Percentiles rank a stretch among this genome's conserved stretches.
phyloP scores from a whole-genome alignment of 1,139 yeast genomes.

The Nakaseomyces delphensis region DNA sequence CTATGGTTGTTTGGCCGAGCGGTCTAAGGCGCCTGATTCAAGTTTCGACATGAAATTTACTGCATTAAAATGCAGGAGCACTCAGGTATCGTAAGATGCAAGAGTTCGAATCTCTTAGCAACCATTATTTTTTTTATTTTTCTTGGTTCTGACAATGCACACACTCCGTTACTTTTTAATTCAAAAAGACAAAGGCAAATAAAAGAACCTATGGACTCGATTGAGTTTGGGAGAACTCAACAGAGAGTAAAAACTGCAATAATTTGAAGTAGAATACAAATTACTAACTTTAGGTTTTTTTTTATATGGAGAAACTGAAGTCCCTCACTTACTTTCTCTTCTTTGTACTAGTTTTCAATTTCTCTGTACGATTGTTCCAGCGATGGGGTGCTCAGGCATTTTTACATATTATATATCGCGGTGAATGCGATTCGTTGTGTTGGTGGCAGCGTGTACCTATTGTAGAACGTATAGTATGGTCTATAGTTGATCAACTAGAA shows the following conservation, averaged over 20 bases:
- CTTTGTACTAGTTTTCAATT: not conserved
- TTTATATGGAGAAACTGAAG: slow-evolving; percentile 1
- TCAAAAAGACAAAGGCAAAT: no score
- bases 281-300: not conserved
- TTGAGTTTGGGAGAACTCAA: no score
- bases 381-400: not conserved
- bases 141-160: not conserved
- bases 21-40: slow-evolving; percentile 10
- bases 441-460: slow-evolving; percentile 25
- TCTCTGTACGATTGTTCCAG: not conserved
- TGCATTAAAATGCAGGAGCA: slow-evolving; percentile 8
- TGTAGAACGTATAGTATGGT: slow-evolving; percentile 22
- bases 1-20: slow-evolving; percentile 9
- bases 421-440: not conserved
- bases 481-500: slow-evolving; percentile 19
- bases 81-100: slow-evolving; percentile 12
- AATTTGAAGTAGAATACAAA: no score
- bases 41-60: slow-evolving; percentile 6
- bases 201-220: no score
- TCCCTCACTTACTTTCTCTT: not conserved
- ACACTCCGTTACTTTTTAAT: not conserved
- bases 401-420: not conserved
- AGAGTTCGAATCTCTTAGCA: slow-evolving; percentile 11
- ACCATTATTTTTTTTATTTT: slow-evolving; percentile 7
- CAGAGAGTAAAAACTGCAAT: no score